These are phyloP conservation scores for Angophora floribunda DNA, from an alignment of 345 rosid genomes.

Conservation along the genomic window DNA sequence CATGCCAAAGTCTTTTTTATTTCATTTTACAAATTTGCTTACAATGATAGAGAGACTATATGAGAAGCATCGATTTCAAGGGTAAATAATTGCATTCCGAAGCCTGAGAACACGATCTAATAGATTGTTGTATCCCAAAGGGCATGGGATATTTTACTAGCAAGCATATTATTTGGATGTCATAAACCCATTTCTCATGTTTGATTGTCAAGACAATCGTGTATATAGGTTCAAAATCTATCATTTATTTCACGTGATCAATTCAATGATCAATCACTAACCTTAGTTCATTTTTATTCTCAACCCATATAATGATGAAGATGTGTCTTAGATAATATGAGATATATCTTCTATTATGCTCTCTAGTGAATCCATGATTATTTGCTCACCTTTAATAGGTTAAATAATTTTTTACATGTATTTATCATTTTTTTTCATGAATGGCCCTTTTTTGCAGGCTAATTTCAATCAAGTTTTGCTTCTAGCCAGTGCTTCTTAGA, in stretches of 20 bases:
- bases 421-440: not conserved
- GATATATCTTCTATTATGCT: too few relatives aligned
- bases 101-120: not conserved
- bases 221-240: fast-evolving
- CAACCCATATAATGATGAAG: too few relatives aligned
- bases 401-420: not conserved
- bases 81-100: not conserved
- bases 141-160: not conserved
- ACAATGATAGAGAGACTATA: not conserved
- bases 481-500: not conserved
- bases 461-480: not conserved
- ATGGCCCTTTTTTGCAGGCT: not conserved
- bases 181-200: not conserved
- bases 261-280: not conserved
- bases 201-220: not conserved
- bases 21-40: not conserved
- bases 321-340: too few relatives aligned
- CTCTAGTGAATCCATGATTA: not conserved
- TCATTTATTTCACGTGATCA: not conserved
- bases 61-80: not conserved
- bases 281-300: not conserved
- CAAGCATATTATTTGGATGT: not conserved
- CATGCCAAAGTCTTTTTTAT: not conserved
- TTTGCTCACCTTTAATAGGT: not conserved
- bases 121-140: not conserved